These are phyloP conservation scores for Fusarium concolor DNA, from an alignment of 2,329 filamentous ascomycete genomes.

Conservation along the genomic window DNA sequence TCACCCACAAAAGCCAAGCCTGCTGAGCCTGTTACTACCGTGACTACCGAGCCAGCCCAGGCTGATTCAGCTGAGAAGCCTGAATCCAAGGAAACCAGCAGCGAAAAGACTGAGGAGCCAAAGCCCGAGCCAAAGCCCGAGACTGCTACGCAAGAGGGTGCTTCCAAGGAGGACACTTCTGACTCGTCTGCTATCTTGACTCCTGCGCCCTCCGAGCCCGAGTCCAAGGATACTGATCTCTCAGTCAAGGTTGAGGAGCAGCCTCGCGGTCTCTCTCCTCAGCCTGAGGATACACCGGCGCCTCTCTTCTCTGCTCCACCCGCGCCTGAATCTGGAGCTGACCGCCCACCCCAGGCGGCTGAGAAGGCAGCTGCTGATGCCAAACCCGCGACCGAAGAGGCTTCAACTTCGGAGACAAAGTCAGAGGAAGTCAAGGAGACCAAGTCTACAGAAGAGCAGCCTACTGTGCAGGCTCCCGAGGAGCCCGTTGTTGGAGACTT, in stretches of 20 bases:
- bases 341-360: slow-evolving; percentile 38
- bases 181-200: slow-evolving; percentile 39
- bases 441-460: slow-evolving; percentile 27
- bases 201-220: slow-evolving; percentile 42
- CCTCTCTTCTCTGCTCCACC: slow-evolving; percentile 62
- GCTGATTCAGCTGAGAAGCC: slow-evolving; percentile 16
- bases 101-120: slow-evolving; percentile 18
- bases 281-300: slow-evolving; percentile 75
- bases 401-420: slow-evolving; percentile 15
- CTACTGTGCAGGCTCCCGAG: slow-evolving; percentile 22
- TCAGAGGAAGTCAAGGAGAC: slow-evolving; percentile 5
- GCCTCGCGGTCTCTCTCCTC: slow-evolving; percentile 58
- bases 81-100: slow-evolving; percentile 19
- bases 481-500: slow-evolving; percentile 91
- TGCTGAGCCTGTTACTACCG: slow-evolving; percentile 38
- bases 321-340: slow-evolving; percentile 46
- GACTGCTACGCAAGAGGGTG: background rate
- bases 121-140: background rate
- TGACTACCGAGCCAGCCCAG: slow-evolving; percentile 36
- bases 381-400: background rate
- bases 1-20: slow-evolving; percentile 61
- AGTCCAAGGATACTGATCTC: slow-evolving; percentile 32
- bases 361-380: slow-evolving; percentile 31
- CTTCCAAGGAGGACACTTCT: slow-evolving; percentile 29
- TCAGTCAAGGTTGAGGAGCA: slow-evolving; percentile 29